phyloP scores from a whole-genome alignment of 768 basidiomycete species.

The Leccinum disarticulatum region DNA sequence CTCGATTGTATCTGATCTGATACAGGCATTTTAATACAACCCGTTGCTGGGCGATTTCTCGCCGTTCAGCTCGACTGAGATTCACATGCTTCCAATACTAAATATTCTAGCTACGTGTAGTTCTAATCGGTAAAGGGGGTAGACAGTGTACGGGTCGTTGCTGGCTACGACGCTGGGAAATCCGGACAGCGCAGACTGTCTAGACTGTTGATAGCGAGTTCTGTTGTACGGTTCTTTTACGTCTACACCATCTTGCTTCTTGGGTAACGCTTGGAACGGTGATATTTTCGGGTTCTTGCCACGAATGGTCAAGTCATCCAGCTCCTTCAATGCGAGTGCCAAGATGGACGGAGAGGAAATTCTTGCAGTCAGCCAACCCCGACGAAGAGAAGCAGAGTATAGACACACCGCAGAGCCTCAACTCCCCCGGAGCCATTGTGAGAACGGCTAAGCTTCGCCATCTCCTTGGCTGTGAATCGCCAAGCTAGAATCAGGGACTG shows the following conservation, averaged over 20 bases:
- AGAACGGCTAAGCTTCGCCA: slow-evolving; percentile 64
- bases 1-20: too few relatives aligned
- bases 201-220: slow-evolving; percentile 46
- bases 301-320: slow-evolving; percentile 63
- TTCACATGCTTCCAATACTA: too few relatives aligned
- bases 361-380: slow-evolving; percentile 30
- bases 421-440: slow-evolving; percentile 72
- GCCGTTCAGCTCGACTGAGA: too few relatives aligned
- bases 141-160: too few relatives aligned
- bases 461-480: slow-evolving; percentile 67
- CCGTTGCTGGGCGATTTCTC: too few relatives aligned
- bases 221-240: slow-evolving; percentile 55
- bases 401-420: slow-evolving; percentile 42
- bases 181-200: too few relatives aligned
- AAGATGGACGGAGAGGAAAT: slow-evolving; percentile 52
- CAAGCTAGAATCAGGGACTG: slow-evolving; percentile 73
- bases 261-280: slow-evolving; percentile 19
- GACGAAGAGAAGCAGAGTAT: neutral
- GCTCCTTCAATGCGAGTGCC: slow-evolving; percentile 51
- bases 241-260: slow-evolving; percentile 30
- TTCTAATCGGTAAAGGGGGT: too few relatives aligned
- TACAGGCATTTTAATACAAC: too few relatives aligned
- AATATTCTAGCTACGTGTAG: too few relatives aligned
- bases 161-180: too few relatives aligned
- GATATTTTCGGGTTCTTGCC: slow-evolving; percentile 40